Evolutionary conservation across 2,329 filamentous ascomycete genomes (phyloP).

Genomic region (Ophiostoma piceae): DNA sequence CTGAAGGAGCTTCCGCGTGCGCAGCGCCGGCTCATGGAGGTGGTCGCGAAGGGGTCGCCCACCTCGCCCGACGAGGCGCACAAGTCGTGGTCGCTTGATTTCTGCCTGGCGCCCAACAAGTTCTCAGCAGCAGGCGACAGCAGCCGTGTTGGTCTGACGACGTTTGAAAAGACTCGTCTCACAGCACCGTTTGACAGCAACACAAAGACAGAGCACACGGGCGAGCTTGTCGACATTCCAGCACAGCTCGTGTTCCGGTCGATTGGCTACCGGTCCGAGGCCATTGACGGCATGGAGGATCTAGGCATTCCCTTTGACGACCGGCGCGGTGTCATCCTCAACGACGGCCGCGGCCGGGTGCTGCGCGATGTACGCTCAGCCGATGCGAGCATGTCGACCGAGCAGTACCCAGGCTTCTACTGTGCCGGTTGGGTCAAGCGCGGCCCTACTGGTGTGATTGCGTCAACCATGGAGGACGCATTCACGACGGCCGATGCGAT

Average conservation of each 20-base stretch:
- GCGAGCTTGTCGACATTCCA: conserved; percentile 49
- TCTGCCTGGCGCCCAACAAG: conserved; percentile 69
- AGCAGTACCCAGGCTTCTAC: conserved; percentile 66
- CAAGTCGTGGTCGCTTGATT: conserved; percentile 80
- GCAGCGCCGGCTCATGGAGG: conserved; percentile 70
- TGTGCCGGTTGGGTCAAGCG: conserved; percentile 95
- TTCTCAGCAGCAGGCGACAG: conserved; percentile 50
- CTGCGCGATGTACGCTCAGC: conserved; percentile 36
- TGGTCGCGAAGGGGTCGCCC: conserved; percentile 69
- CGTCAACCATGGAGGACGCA: conserved; percentile 90
- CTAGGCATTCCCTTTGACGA: conserved; percentile 75
- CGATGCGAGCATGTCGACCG: conserved; percentile 38
- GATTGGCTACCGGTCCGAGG: conserved; percentile 85
- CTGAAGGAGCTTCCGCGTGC: conserved; percentile 67
- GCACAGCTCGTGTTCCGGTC: conserved; percentile 79
- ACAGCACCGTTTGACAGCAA: conserved; percentile 50
- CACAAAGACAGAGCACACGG: conserved; percentile 46
- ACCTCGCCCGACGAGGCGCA: conserved; percentile 43
- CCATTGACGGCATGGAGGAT: conserved; percentile 67
- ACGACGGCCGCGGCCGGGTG: conserved; percentile 75
- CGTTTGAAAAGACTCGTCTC: conserved; percentile 60
- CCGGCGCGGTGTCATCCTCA: conserved; percentile 68
- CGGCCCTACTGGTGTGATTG: conserved; percentile 91
- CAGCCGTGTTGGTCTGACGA: conserved; percentile 56
- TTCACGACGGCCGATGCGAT: conserved; percentile 85